These are phyloP conservation scores for Xerocomus amazonicus DNA, from an alignment of 1,284 basidiomycete species.

Conservation along the genomic window DNA sequence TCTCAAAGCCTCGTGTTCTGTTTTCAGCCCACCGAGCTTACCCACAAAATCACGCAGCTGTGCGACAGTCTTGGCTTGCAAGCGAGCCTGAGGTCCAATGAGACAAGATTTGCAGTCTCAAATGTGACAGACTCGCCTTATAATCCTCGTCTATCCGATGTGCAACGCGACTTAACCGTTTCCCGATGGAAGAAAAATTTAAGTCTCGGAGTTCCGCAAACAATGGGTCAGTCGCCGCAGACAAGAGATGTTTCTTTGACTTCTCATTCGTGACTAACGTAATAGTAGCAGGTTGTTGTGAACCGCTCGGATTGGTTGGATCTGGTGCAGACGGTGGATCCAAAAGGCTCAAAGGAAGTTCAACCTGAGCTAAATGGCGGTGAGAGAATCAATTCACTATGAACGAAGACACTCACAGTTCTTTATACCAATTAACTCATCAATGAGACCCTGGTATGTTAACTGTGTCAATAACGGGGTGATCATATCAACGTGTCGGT, in stretches of 20 bases:
- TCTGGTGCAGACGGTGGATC: conserved; percentile 46
- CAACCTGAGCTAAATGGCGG: conserved; percentile 73
- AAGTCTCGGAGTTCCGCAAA: conserved; percentile 84
- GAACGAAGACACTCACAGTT: conserved; percentile 59
- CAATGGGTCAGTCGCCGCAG: conserved; percentile 76
- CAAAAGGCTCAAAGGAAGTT: conserved; percentile 80
- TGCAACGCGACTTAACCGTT: conserved; percentile 78
- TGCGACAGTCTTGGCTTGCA: conserved; percentile 86
- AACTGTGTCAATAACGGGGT: conserved; percentile 95
- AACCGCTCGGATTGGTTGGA: conserved; percentile 34
- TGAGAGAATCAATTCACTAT: conserved; percentile 5
- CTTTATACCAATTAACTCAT: conserved; percentile 88
- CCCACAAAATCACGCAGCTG: conserved; percentile 96
- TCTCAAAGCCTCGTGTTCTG: conserved; percentile 84
- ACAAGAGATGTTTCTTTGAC: conserved; percentile 85
- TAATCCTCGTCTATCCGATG: conserved; percentile 89
- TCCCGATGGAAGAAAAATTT: conserved; percentile 93
- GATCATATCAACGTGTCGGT: conserved; percentile 92
- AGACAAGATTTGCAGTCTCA: conserved; percentile 19
- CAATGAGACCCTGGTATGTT: conserved; percentile 96
- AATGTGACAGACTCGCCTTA: conserved; percentile 49
- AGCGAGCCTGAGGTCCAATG: conserved; percentile 46
- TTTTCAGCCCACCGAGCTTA: conserved; percentile 87
- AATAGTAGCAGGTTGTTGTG: conserved; percentile 42
- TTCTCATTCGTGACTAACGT: conserved; percentile 64